Base-by-base conservation (phyloP, 2,329 filamentous ascomycete species). In the Pseudogymnoascus sp. region DNA sequence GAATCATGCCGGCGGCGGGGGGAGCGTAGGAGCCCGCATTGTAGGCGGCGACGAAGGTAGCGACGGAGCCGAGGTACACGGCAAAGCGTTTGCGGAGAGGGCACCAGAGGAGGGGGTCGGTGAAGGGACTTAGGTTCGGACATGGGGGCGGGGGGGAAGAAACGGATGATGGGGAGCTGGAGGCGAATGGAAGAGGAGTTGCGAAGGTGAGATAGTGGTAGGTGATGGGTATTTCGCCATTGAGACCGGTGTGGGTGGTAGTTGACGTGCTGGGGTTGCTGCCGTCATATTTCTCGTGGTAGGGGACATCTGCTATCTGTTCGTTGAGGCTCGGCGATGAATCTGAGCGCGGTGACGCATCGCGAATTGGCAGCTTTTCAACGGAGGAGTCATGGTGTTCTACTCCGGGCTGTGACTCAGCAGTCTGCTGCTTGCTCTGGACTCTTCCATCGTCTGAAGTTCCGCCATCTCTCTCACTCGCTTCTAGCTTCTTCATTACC, bases 11-110 rank as follows among this genome's bases (percentile, higher is more conserved):
- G 4, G 75, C 74, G 0, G 86, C 78, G 0, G 89, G 84, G 0
- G 91, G 88, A 5, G 88, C 89, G 74, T 95, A 95, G 2, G 90
- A 84, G 2, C 92, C 92, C 0, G 92, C 89, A 0, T 89, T 84
- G 73, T 93, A 96, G 5, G 91, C 91, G 0, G 91, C 90, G 60
- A 93, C 76, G 18, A 85, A 82, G 0, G 91, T 96, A 1, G 90
- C 90, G 5, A 86, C 75, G 72, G 89, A 96, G 7, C 89, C 90
- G 11, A 96, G 80, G 70, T 81, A 83, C 7, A 93, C 84, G 69
- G 90, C 85, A 64, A 89, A 74, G 23, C 79, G 81, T 73, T 97
- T 97, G 65, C 86, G 85, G 53, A 78, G 78, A 63, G 77, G 72
- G 0, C 89, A 84, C 91, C 92, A 96, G 8, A 82, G 78, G 67